Evolutionary conservation across 805 yeast genomes (phyloP).

Genomic region (Schizosaccharomyces lindneri): DNA sequence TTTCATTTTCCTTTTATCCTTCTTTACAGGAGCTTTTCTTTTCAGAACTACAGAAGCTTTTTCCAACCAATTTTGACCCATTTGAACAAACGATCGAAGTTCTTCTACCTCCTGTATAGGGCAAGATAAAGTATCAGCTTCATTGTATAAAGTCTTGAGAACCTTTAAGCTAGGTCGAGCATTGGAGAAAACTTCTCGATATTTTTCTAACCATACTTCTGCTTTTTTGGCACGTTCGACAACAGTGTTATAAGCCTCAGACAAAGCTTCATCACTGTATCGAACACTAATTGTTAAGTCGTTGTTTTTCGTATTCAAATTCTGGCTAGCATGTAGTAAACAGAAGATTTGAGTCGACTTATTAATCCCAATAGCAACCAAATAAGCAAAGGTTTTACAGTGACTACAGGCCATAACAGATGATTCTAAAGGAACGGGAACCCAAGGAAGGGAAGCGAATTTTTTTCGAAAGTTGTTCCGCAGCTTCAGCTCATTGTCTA

Average conservation of each 20-base stretch:
- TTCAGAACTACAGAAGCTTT: constrained; percentile 29
- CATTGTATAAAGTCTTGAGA: constrained; percentile 22
- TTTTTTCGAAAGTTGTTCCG: background rate
- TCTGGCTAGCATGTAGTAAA: constrained; percentile 6
- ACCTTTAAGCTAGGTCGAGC: constrained; percentile 24
- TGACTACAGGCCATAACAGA: constrained; percentile 5
- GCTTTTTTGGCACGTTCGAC: constrained; percentile 22
- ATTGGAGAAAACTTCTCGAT: constrained; percentile 18
- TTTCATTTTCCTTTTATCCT: constrained; percentile 6
- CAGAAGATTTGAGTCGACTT: constrained; percentile 6
- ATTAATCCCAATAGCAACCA: constrained; percentile 6
- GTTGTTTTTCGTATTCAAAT: constrained; percentile 5
- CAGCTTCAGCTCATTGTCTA: background rate
- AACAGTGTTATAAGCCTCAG: constrained; percentile 16
- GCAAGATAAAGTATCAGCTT: constrained; percentile 29
- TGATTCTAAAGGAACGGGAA: background rate
- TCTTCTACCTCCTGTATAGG: constrained; percentile 17
- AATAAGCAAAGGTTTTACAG: constrained; percentile 9
- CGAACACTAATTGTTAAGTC: constrained; percentile 3
- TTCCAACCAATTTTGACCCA: constrained; percentile 28
- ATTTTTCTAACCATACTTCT: constrained; percentile 26
- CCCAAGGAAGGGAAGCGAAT: background rate
- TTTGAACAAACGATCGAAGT: constrained; percentile 20
- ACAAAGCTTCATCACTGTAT: constrained; percentile 30
- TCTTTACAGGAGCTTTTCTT: constrained; percentile 25